Conservation (phyloP, 352 stramenopile genomes). For the Saprolegnia parasitica region DNA sequence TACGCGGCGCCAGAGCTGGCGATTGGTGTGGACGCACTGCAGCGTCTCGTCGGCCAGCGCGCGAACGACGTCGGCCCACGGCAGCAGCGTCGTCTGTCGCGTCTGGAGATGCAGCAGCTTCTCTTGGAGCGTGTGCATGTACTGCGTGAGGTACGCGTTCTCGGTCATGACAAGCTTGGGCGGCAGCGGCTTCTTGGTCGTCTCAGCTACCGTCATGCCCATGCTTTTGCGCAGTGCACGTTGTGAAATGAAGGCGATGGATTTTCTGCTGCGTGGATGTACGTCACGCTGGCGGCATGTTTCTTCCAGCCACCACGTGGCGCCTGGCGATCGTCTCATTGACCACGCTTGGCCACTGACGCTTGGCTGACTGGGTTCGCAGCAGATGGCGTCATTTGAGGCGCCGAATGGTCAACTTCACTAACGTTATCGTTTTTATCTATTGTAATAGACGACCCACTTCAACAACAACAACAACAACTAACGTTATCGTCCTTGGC, state of each 20-base stretch:
- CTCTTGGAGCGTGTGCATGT: background rate
- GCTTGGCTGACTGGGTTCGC: background rate
- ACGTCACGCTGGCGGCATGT: too few relatives aligned
- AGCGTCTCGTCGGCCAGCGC: background rate
- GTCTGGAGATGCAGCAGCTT: background rate
- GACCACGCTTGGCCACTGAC: too few relatives aligned
- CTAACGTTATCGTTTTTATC: too few relatives aligned
- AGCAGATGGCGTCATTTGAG: background rate
- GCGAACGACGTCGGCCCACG: background rate
- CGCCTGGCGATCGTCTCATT: background rate
- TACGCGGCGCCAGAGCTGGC: background rate
- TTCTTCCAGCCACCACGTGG: too few relatives aligned
- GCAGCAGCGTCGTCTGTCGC: background rate
- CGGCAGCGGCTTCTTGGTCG: background rate
- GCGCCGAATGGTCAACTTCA: too few relatives aligned
- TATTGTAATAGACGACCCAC: too few relatives aligned
- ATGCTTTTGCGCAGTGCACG: background rate
- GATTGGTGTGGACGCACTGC: background rate
- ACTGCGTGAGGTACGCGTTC: background rate
- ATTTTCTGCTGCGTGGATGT: too few relatives aligned
- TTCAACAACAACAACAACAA: too few relatives aligned
- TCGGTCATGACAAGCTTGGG: background rate
- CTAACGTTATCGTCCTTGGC: too few relatives aligned
- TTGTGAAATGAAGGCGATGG: background rate
- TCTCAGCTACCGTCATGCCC: background rate